Base-by-base conservation (phyloP, 2,329 filamentous ascomycete species). In the Byssochlamys sp. region DNA sequence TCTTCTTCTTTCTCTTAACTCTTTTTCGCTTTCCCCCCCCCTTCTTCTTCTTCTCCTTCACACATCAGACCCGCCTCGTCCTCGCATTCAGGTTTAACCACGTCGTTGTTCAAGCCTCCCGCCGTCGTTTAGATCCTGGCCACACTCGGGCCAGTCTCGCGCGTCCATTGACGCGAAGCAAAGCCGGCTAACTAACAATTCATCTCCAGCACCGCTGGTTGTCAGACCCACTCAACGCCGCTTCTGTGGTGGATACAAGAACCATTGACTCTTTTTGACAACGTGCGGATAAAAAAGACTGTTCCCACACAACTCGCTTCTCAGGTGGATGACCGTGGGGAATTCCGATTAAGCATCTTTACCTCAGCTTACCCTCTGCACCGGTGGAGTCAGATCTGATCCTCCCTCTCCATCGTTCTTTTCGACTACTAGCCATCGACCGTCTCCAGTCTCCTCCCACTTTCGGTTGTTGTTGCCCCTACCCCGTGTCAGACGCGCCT, bases 271-370 rank as follows among this genome's bases (percentile, higher is more conserved):
- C 61, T 45, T 66, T 68, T 62, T 69, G 63, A 71, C 70, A 71
- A 71, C 71, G 69, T 72, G 71, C 71, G 70, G 71, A 72, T 73
- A 72, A 71, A 67, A 67, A 68, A 60, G 66, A 69, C 39, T 45
- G 67, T 71, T 71, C 67, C 69, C 71, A 72, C 69, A 70, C 67
- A 65, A 67, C 65, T 69, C 59, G 59, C 63, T 67, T 66, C 61
- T 65, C 65, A 69, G 67, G 70, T 72, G 70, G 69, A 67, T 70
- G 68, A 68, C 70, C 71, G 70, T 73, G 71, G 71, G 69, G 71
- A 73, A 68, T 68, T 63, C 57, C 63, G 63, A 67, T 67, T 68
- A 69, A 71, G 67, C 69, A 67, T 71, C 63, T 64, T 62, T 65
- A 65, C 62, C 58, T 65, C 60, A 62, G 64, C 64, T 63, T 63